These are phyloP conservation scores for Hymenoscyphus fraxineus DNA, from an alignment of 2,329 filamentous ascomycete species.

Conservation along the genomic window DNA sequence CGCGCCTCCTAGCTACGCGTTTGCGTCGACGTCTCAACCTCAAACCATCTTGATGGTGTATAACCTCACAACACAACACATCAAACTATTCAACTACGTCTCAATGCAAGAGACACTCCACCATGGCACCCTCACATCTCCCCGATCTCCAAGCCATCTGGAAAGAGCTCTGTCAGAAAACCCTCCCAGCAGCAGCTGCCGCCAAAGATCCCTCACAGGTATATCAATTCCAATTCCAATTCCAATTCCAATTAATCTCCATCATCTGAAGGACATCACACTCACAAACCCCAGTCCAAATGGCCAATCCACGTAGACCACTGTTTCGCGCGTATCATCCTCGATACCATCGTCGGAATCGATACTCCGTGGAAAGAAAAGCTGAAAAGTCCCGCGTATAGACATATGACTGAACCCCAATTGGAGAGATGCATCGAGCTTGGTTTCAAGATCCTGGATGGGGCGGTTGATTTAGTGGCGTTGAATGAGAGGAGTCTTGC, in stretches of 20 bases:
- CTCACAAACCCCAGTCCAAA: slow-evolving; percentile 27
- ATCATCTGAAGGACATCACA: slow-evolving; percentile 5
- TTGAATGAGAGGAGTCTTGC: slow-evolving; percentile 40
- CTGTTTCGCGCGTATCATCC: slow-evolving; percentile 44
- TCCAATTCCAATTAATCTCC: background rate
- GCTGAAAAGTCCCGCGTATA: slow-evolving; percentile 41
- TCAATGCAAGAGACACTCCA: background rate
- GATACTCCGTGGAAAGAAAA: slow-evolving; percentile 41
- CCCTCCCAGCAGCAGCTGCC: slow-evolving; percentile 24
- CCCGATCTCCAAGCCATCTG: slow-evolving; percentile 22
- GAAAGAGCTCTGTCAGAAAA: slow-evolving; percentile 26
- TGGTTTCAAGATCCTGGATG: slow-evolving; percentile 37
- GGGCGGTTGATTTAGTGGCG: slow-evolving; percentile 37
- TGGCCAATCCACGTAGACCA: slow-evolving; percentile 44
- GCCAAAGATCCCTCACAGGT: slow-evolving; percentile 22
- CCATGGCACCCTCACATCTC: background rate
- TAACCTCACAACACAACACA: too few relatives aligned
- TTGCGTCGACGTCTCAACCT: slow-evolving; percentile 3
- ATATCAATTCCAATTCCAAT: background rate
- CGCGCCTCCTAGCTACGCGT: slow-evolving; percentile 16
- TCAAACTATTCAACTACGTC: background rate
- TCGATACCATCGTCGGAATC: slow-evolving; percentile 40
- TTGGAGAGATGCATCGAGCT: slow-evolving; percentile 38
- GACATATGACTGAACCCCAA: slow-evolving; percentile 41
- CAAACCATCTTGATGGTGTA: background rate